Conservation (phyloP, 345 rosid genomes). For the Mallotus nudiflorus region DNA sequence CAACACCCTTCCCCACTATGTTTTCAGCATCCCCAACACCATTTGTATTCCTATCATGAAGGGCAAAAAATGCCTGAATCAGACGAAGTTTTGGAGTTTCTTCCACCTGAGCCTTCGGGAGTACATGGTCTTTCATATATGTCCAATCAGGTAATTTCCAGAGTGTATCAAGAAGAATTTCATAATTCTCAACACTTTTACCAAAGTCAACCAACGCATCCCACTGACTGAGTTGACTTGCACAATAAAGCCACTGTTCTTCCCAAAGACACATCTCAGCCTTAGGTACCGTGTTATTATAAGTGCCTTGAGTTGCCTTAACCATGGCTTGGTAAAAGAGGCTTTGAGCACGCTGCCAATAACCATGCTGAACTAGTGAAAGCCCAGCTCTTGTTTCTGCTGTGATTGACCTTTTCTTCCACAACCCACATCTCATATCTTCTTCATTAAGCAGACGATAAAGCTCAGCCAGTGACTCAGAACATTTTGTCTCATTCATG, state of each 20-base stretch:
- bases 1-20: constrained; percentile 88
- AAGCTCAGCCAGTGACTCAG: constrained; percentile 95
- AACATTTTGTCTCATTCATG: constrained; percentile 83
- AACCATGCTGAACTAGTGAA: constrained; percentile 96
- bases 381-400: constrained; percentile 98
- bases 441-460: constrained; percentile 94
- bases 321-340: constrained; percentile 98
- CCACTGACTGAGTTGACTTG: constrained; percentile 96
- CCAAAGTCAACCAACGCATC: constrained; percentile 96
- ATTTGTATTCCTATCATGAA: constrained; percentile 78
- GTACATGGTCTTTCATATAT: constrained; percentile 87
- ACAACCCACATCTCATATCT: constrained; percentile 98
- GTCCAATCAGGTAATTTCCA: constrained; percentile 99
- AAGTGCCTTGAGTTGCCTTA: constrained; percentile 98
- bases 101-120: constrained; percentile 99
- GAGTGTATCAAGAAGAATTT: constrained; percentile 87
- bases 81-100: constrained; percentile 94
- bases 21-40: constrained; percentile 94
- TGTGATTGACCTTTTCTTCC: constrained; percentile 93
- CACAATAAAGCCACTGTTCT: constrained; percentile 98
- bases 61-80: constrained; percentile 86
- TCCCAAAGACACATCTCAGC: constrained; percentile 99
- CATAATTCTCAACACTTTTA: constrained; percentile 87
- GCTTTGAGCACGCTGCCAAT: constrained; percentile 91
- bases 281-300: constrained; percentile 93